phyloP scores from a whole-genome alignment of 768 basidiomycete species.

The Candolleomyces efflorescens region DNA sequence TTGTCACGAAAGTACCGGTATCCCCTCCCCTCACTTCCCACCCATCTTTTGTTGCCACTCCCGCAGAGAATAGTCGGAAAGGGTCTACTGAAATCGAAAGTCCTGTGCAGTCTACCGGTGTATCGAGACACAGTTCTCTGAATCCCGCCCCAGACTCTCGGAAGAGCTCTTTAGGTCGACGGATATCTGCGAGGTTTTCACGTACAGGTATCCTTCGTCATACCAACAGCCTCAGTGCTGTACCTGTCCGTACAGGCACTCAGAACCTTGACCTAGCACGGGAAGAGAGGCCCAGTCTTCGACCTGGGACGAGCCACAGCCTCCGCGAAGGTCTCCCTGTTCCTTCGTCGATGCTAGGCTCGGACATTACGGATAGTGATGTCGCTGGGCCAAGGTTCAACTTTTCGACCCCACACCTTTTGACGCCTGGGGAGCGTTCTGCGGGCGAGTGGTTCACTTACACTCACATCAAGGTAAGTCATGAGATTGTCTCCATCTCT shows the following conservation, averaged over 20 bases:
- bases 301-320: not conserved
- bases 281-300: not conserved
- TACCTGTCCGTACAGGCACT: not conserved
- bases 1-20: slow-evolving; percentile 49
- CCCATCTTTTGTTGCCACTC: not conserved
- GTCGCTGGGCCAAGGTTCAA: slow-evolving; percentile 33
- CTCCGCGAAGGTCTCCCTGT: not conserved
- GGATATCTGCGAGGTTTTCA: slow-evolving; percentile 15
- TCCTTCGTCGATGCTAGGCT: not conserved
- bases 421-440: slow-evolving; percentile 17
- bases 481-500: not conserved
- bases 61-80: not conserved
- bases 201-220: slow-evolving; percentile 13
- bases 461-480: slow-evolving; percentile 39
- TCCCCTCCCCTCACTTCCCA: not conserved
- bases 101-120: not conserved
- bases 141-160: not conserved
- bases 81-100: slow-evolving; percentile 1
- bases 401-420: slow-evolving; percentile 10
- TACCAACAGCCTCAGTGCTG: not conserved
- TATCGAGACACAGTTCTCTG: not conserved
- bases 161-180: slow-evolving; percentile 14
- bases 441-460: slow-evolving; percentile 69
- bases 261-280: not conserved
- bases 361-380: slow-evolving; percentile 21